phyloP scores from a whole-genome alignment of 345 rosid species.

The Dipteronia sinensis region DNA sequence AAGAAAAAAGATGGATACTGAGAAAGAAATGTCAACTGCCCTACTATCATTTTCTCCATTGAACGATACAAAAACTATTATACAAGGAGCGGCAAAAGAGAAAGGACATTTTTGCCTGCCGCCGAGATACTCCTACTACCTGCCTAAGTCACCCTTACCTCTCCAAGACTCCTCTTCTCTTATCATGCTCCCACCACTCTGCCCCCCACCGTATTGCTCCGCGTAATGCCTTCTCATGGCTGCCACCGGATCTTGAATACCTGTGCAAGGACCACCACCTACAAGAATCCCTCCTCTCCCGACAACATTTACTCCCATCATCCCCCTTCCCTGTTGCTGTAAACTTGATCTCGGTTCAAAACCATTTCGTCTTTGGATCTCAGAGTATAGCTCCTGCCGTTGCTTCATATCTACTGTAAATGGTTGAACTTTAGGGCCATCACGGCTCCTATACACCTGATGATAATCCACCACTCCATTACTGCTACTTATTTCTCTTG shows the following conservation, averaged over 20 bases:
- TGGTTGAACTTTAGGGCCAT: conserved; percentile 39
- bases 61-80: conserved; percentile 53
- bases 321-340: conserved; percentile 53
- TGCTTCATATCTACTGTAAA: conserved; percentile 53
- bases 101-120: conserved; percentile 19
- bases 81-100: conserved; percentile 46
- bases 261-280: conserved; percentile 52
- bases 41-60: conserved; percentile 39
- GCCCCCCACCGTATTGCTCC: conserved; percentile 46
- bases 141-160: conserved; percentile 57
- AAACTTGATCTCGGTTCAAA: conserved; percentile 44
- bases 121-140: conserved; percentile 43
- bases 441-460: conserved; percentile 42
- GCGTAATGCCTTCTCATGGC: conserved; percentile 62
- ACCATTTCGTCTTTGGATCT: conserved; percentile 50
- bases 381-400: conserved; percentile 37
- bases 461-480: conserved; percentile 51
- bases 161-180: conserved; percentile 66
- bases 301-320: conserved; percentile 50
- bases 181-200: conserved; percentile 41
- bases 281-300: conserved; percentile 46
- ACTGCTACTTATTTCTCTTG: conserved; percentile 40
- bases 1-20: conserved; percentile 22
- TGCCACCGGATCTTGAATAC: conserved; percentile 63
- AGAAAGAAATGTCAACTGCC: conserved; percentile 32